A percentile compares a stretch with the other conserved stretches of the same genome.
These are phyloP conservation scores for Dictyostelium citrinum DNA, from an alignment of 78 protist genomes.

Conservation along the genomic window DNA sequence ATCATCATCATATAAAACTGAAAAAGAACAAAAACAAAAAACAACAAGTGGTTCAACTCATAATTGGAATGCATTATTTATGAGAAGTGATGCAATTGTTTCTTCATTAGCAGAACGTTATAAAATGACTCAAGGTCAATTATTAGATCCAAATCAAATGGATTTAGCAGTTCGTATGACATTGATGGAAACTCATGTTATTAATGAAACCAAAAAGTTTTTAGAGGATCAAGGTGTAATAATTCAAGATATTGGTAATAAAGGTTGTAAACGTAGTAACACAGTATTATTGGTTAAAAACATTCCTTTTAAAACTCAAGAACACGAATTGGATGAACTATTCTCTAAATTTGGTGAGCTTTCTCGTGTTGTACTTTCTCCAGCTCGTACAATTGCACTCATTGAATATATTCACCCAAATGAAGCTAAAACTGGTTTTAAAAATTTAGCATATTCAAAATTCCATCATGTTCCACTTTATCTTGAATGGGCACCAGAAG, in stretches of 20 bases:
- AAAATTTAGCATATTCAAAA: constrained; percentile 89
- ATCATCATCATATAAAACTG: constrained; percentile 46
- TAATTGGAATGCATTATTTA: constrained; percentile 96
- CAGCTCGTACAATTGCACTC: constrained; percentile 88
- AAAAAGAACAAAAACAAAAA: constrained; percentile 48
- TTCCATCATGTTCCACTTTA: constrained; percentile 91
- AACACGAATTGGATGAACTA: constrained; percentile 43
- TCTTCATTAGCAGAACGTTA: constrained; percentile 81
- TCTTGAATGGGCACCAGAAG: constrained; percentile 97
- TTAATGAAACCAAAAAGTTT: constrained; percentile 80
- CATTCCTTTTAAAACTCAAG: constrained; percentile 74
- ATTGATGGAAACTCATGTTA: constrained; percentile 89
- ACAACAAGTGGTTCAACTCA: constrained; percentile 39
- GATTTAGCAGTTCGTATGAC: constrained; percentile 90
- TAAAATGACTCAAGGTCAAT: constrained; percentile 80
- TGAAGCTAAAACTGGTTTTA: constrained; percentile 94
- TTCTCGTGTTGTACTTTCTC: constrained; percentile 82
- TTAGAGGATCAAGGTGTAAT: constrained; percentile 84
- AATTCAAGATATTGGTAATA: constrained; percentile 72
- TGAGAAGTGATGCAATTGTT: constrained; percentile 92
- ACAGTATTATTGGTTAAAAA: constrained; percentile 93
- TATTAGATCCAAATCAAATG: constrained; percentile 65
- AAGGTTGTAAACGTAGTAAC: constrained; percentile 34
- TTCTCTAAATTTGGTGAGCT: constrained; percentile 82
- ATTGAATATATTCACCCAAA: constrained; percentile 84